phyloP scores from a whole-genome alignment of 2,329 filamentous ascomycete species.

The Cladosporium colombiae region DNA sequence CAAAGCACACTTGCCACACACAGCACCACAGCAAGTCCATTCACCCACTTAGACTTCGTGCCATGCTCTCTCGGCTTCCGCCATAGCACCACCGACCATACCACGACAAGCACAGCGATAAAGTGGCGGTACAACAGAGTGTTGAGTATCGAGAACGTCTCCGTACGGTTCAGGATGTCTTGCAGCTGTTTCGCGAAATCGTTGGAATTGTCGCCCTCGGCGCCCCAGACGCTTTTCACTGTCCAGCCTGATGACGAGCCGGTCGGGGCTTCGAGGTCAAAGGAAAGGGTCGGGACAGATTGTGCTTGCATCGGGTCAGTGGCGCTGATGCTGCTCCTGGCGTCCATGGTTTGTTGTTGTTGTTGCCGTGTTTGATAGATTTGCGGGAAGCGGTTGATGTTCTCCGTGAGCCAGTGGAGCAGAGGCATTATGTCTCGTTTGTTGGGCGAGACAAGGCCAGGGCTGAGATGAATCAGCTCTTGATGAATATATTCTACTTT shows the following conservation, averaged over 20 bases:
- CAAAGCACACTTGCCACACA: background rate
- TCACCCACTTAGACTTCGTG: background rate
- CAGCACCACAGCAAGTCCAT: background rate
- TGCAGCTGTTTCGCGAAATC: background rate
- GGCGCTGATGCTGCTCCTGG: background rate
- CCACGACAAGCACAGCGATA: background rate
- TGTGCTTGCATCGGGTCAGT: background rate
- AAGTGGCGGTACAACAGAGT: background rate
- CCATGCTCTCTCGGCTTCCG: background rate
- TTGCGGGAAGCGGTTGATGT: background rate
- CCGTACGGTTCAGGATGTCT: background rate
- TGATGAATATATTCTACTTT: background rate
- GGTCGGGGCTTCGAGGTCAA: background rate
- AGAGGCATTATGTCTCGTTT: background rate
- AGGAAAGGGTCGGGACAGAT: background rate
- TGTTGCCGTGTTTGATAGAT: background rate
- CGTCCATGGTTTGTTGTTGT: background rate
- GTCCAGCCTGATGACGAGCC: background rate
- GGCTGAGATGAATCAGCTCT: background rate
- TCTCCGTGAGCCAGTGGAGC: background rate
- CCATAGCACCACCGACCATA: background rate
- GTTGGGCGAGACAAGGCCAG: background rate
- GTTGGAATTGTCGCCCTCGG: background rate
- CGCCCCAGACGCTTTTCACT: background rate
- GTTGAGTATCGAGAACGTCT: background rate